These are phyloP conservation scores for Yamagishiella unicocca DNA, from an alignment of 139 green algal species.

Conservation along the genomic window DNA sequence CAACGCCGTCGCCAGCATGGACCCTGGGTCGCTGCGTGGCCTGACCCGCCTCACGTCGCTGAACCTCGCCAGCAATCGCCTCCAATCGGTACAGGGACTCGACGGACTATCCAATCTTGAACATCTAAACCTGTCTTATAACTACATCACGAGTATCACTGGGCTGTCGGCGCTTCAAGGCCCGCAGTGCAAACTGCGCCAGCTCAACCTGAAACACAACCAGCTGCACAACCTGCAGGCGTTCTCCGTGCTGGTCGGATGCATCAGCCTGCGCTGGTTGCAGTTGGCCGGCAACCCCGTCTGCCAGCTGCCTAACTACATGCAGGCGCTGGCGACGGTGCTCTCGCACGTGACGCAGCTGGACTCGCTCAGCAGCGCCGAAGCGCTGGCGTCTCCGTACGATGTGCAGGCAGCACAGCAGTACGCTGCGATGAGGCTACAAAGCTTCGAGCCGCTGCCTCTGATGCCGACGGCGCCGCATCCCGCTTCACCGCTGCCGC, in stretches of 20 bases:
- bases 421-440: constrained; percentile 56
- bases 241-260: constrained; percentile 71
- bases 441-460: constrained; percentile 56
- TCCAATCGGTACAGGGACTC: constrained; percentile 56
- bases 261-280: constrained; percentile 66
- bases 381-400: constrained; percentile 42
- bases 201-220: constrained; percentile 78
- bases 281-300: constrained; percentile 74
- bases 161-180: constrained; percentile 58
- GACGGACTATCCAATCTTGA: constrained; percentile 62
- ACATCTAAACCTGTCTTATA: constrained; percentile 75
- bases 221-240: constrained; percentile 63
- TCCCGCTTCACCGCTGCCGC: background rate
- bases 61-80: constrained; percentile 83
- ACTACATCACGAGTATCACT: constrained; percentile 65
- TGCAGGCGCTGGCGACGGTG: constrained; percentile 57
- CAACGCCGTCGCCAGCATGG: constrained; percentile 64
- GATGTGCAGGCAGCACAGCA: constrained; percentile 51
- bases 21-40: constrained; percentile 43
- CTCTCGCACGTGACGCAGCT: constrained; percentile 72
- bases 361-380: constrained; percentile 52
- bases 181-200: constrained; percentile 47
- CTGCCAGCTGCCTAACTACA: constrained; percentile 55
- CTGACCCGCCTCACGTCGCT: constrained; percentile 69
- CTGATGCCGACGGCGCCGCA: background rate